A percentile compares a stretch with the other conserved stretches of the same genome.
Conservation (phyloP, 768 basidiomycete species). For the Suillus sp. region DNA sequence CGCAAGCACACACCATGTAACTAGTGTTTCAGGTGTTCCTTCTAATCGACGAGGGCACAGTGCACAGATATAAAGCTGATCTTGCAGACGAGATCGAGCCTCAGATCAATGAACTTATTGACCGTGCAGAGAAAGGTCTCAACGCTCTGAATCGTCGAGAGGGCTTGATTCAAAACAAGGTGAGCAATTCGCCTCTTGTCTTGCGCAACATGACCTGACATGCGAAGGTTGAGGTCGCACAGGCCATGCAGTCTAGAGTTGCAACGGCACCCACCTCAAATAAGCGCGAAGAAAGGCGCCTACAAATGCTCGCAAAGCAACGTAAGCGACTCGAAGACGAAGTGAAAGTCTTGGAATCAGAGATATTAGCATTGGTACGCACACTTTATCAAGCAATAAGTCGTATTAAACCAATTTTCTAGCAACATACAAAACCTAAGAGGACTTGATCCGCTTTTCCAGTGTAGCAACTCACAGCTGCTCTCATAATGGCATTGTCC, state of each 20-base stretch:
- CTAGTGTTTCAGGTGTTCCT: conserved; percentile 62
- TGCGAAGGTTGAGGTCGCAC: conserved; percentile 56
- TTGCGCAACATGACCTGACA: conserved; percentile 6
- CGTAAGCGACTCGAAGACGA: conserved; percentile 69
- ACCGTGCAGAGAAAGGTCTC: conserved; percentile 70
- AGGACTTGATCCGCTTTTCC: conserved; percentile 4
- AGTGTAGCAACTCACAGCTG: conserved; percentile 25
- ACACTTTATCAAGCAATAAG: background rate
- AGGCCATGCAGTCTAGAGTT: conserved; percentile 41
- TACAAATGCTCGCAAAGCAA: conserved; percentile 67
- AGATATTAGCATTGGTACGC: conserved; percentile 59
- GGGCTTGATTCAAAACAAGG: conserved; percentile 63
- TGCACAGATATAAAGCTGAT: conserved; percentile 74
- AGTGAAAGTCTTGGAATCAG: conserved; percentile 57
- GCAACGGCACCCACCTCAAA: conserved; percentile 53
- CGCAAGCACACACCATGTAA: background rate
- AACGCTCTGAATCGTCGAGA: conserved; percentile 64
- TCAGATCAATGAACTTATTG: conserved; percentile 72
- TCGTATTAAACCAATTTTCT: background rate
- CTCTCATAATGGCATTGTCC: conserved; percentile 69
- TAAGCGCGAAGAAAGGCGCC: conserved; percentile 66
- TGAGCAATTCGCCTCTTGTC: conserved; percentile 27
- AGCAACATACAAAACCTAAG: conserved; percentile 8
- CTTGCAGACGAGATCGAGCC: conserved; percentile 82
- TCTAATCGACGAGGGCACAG: conserved; percentile 69